Evolutionary conservation across 208 protist genomes (phyloP).

Genomic region (Trypanosoma lewisi): DNA sequence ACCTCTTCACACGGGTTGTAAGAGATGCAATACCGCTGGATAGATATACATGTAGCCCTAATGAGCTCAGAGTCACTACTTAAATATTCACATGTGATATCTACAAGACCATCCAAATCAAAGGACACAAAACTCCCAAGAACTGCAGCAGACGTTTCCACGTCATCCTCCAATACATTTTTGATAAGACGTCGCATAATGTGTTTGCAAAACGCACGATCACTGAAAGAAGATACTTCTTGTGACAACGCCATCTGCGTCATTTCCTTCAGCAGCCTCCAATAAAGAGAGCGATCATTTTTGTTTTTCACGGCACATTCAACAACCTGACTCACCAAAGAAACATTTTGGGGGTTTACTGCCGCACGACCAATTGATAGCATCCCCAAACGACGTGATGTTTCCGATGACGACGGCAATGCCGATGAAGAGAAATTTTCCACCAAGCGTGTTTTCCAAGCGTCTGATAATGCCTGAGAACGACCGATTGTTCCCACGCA

Average conservation of each 20-base stretch:
- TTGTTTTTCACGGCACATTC: conserved; percentile 22
- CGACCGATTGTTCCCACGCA: conserved; percentile 38
- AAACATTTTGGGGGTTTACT: conserved; percentile 33
- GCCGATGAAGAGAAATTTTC: no score
- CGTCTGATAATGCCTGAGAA: conserved; percentile 23
- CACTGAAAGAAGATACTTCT: conserved; percentile 30
- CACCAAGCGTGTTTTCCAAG: conserved; percentile 31
- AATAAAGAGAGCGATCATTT: conserved; percentile 39
- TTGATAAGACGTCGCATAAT: conserved; percentile 34
- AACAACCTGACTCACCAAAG: conserved; percentile 27
- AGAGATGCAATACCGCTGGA: conserved; percentile 13
- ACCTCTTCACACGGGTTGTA: neutral
- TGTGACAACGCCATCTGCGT: conserved; percentile 22
- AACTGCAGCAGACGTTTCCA: conserved; percentile 20
- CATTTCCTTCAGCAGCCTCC: conserved; percentile 41
- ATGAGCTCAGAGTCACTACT: conserved; percentile 4
- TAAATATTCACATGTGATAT: conserved; percentile 10
- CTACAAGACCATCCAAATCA: conserved; percentile 16
- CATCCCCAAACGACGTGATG: conserved; percentile 28
- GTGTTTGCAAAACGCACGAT: conserved; percentile 25
- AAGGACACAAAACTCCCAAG: conserved; percentile 19
- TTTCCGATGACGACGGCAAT: conserved; percentile 33
- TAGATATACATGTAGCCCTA: conserved; percentile 14
- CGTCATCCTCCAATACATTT: conserved; percentile 24
- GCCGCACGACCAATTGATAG: conserved; percentile 40